These are phyloP conservation scores for Taphrina flavorubra DNA, from an alignment of 1,139 yeast species.

Conservation along the genomic window DNA sequence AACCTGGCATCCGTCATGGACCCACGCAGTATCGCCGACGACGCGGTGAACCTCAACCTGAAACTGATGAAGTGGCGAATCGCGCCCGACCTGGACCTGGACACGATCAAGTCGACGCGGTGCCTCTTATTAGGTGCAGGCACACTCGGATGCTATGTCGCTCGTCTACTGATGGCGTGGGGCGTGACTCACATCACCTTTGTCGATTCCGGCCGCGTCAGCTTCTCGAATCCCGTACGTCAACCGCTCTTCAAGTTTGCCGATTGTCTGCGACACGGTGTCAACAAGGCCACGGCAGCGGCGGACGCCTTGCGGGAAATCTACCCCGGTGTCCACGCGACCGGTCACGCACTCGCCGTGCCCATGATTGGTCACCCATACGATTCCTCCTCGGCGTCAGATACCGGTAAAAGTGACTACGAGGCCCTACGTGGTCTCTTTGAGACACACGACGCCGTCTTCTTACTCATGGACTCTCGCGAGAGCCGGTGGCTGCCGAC, in stretches of 20 bases:
- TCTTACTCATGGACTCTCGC: constrained; percentile 86
- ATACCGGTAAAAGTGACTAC: constrained; percentile 59
- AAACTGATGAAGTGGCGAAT: constrained; percentile 97
- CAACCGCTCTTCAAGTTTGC: constrained; percentile 82
- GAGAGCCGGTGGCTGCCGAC: constrained; percentile 98
- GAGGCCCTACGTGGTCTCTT: constrained; percentile 62
- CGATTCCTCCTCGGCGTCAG: constrained; percentile 52
- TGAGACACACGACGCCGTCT: constrained; percentile 72
- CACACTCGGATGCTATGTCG: constrained; percentile 89
- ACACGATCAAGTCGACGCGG: constrained; percentile 62
- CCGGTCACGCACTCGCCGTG: constrained; percentile 70
- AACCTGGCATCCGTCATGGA: constrained; percentile 80
- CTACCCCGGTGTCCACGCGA: constrained; percentile 74
- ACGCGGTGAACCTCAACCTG: constrained; percentile 87
- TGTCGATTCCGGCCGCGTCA: constrained; percentile 86
- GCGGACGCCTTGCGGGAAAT: constrained; percentile 72
- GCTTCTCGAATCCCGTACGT: constrained; percentile 92
- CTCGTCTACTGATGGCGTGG: constrained; percentile 89
- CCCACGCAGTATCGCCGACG: constrained; percentile 81
- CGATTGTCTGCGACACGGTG: constrained; percentile 77
- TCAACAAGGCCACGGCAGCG: constrained; percentile 74
- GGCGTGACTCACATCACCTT: constrained; percentile 84
- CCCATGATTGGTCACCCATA: constrained; percentile 95
- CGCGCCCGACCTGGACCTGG: constrained; percentile 78
- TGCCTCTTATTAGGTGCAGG: constrained; percentile 93